Percentiles rank a stretch among this genome's conserved stretches.
phyloP scores from a whole-genome alignment of 1,284 basidiomycete species.

The Singerocomus inundabilis region DNA sequence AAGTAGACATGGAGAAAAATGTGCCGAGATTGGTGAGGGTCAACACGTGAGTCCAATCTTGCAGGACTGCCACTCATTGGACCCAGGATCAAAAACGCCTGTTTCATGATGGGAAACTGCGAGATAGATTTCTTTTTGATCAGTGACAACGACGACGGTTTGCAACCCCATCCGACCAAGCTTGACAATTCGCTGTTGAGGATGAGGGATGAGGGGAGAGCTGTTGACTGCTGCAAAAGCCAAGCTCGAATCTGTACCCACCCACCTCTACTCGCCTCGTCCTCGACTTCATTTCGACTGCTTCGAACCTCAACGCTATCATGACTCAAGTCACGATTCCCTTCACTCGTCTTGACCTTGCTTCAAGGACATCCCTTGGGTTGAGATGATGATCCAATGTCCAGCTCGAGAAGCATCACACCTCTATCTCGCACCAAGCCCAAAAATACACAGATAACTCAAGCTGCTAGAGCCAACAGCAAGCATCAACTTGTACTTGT shows the following conservation, averaged over 20 bases:
- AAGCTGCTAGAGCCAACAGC: conserved; percentile 45
- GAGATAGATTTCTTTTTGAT: conserved; percentile 81
- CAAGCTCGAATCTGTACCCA: conserved; percentile 41
- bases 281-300: not conserved
- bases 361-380: conserved; percentile 51
- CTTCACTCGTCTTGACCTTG: conserved; percentile 63
- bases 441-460: conserved; percentile 15
- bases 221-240: conserved; percentile 60
- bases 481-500: conserved; percentile 76
- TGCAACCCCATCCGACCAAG: conserved; percentile 40
- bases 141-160: conserved; percentile 56
- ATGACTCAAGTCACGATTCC: conserved; percentile 51
- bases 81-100: conserved; percentile 67
- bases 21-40: conserved; percentile 77
- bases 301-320: conserved; percentile 9
- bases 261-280: not conserved
- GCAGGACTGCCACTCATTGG: not conserved
- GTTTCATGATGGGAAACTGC: conserved; percentile 74
- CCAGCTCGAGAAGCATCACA: conserved; percentile 57
- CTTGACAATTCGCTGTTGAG: conserved; percentile 71
- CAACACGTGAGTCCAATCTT: conserved; percentile 68
- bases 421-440: conserved; percentile 25
- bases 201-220: conserved; percentile 49
- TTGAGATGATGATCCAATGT: conserved; percentile 60
- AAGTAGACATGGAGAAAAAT: conserved; percentile 77